Percentiles rank a stretch among this genome's conserved stretches.
These are phyloP conservation scores for Boletellus emodensis DNA, from an alignment of 768 basidiomycete genomes.

Conservation along the genomic window DNA sequence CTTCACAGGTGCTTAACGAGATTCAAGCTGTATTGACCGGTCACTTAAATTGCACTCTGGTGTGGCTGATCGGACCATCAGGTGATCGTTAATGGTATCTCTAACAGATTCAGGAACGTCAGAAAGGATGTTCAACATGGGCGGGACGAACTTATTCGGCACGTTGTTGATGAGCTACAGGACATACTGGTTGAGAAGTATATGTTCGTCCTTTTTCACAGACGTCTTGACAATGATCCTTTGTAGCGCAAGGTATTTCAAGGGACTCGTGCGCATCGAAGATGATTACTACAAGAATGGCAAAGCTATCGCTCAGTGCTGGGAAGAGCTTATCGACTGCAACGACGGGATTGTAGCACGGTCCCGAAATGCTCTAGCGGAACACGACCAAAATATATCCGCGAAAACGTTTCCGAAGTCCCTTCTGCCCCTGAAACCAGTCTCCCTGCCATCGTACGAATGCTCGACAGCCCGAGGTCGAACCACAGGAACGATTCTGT, in stretches of 20 bases:
- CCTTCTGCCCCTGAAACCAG: conserved; percentile 35
- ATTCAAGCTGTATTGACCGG: conserved; percentile 40
- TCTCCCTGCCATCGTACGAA: conserved; percentile 3
- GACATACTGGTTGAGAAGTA: conserved; percentile 37
- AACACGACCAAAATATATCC: conserved; percentile 46
- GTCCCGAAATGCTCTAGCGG: conserved; percentile 39
- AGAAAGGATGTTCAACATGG: conserved; percentile 42
- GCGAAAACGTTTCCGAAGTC: conserved; percentile 48
- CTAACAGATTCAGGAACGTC: conserved; percentile 45
- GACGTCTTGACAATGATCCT: conserved; percentile 1
- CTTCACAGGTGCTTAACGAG: conserved; percentile 43
- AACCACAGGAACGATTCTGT: not conserved
- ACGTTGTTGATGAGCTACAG: conserved; percentile 42
- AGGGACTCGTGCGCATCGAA: conserved; percentile 52
- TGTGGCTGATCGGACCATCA: conserved; percentile 26
- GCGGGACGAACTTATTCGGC: conserved; percentile 44
- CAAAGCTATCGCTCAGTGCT: conserved; percentile 35
- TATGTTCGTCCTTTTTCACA: not conserved
- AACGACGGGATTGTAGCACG: conserved; percentile 34
- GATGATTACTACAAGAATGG: conserved; percentile 47
- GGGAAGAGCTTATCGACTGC: conserved; percentile 42
- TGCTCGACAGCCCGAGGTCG: not conserved
- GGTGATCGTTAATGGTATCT: conserved; percentile 48
- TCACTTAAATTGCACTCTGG: not conserved
- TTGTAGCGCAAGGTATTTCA: conserved; percentile 47